Conservation (phyloP, 2,329 filamentous ascomycete species). For the Microsporum ferrugineum region DNA sequence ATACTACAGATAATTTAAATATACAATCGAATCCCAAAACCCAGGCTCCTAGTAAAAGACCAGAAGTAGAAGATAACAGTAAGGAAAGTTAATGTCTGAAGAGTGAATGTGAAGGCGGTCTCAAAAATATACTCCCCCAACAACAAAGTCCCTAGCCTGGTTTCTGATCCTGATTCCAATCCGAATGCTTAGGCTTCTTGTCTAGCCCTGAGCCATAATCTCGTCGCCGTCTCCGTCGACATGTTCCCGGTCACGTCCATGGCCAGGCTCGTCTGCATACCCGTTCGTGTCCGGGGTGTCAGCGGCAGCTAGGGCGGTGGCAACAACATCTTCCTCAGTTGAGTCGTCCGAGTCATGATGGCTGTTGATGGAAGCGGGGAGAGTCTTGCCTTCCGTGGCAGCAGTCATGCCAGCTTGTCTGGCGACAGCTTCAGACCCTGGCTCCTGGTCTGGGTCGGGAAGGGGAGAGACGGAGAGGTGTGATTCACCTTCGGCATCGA, state of each 20-base stretch:
- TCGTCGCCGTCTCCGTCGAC: constrained; percentile 10
- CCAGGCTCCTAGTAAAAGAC: background rate
- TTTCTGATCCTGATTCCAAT: background rate
- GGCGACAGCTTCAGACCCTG: background rate
- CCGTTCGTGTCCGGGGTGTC: constrained; percentile 5
- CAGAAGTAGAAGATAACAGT: background rate
- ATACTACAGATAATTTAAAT: constrained; percentile 3
- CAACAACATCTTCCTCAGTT: constrained; percentile 9
- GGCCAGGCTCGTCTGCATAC: background rate
- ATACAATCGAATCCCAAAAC: background rate
- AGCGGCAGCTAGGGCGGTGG: constrained; percentile 5
- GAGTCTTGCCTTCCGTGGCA: background rate
- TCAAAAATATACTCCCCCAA: too few species aligned
- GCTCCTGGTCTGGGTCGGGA: background rate
- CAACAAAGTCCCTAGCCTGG: background rate
- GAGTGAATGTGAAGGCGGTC: background rate
- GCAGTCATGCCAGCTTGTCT: background rate
- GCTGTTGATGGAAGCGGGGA: background rate
- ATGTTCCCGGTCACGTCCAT: background rate
- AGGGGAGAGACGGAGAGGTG: background rate
- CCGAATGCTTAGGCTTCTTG: background rate
- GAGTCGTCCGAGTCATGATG: constrained; percentile 7
- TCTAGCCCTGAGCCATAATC: constrained; percentile 9
- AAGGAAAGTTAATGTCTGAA: background rate
- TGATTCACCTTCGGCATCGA: constrained; percentile 4